These are phyloP conservation scores for Barnettozyma pratensis DNA, from an alignment of 805 yeast species.

Conservation along the genomic window DNA sequence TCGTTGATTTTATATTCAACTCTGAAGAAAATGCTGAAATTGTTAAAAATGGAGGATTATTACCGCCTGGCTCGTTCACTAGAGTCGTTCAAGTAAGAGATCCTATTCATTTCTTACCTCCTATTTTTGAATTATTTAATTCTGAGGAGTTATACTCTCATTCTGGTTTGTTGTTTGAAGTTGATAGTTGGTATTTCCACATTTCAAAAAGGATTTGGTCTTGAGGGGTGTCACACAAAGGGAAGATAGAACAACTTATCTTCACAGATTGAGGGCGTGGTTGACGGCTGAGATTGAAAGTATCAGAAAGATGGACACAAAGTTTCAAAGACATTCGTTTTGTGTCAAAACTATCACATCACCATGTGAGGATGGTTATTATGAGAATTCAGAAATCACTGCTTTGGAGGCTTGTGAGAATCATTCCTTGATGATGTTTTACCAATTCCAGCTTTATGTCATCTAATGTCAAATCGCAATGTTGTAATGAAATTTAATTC, in stretches of 20 bases:
- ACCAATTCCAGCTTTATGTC: too few species aligned
- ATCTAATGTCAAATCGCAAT: too few species aligned
- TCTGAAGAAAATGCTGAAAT: conserved; percentile 28
- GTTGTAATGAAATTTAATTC: too few species aligned
- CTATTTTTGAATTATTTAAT: conserved; percentile 18
- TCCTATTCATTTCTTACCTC: conserved; percentile 56
- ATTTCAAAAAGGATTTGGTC: conserved; percentile 18
- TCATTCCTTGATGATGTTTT: too few species aligned
- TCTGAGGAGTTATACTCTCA: conserved; percentile 28
- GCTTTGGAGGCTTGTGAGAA: too few species aligned
- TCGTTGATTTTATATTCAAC: conserved; percentile 46
- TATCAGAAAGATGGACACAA: neutral
- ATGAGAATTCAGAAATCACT: neutral
- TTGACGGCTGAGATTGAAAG: neutral
- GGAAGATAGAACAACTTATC: neutral
- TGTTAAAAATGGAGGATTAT: conserved; percentile 27
- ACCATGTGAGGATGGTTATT: conserved; percentile 19
- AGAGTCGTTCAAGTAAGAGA: conserved; percentile 58
- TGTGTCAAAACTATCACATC: conserved; percentile 18
- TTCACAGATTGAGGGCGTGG: neutral
- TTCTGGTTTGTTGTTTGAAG: conserved; percentile 29
- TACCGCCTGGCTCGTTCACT: conserved; percentile 29
- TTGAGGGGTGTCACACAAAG: conserved; percentile 17
- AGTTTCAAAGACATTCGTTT: conserved; percentile 17
- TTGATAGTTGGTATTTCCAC: conserved; percentile 32